Percentiles rank a stretch among this genome's conserved stretches.
Conservation (phyloP, 2,329 filamentous ascomycete species). For the Colletotrichum sp. region DNA sequence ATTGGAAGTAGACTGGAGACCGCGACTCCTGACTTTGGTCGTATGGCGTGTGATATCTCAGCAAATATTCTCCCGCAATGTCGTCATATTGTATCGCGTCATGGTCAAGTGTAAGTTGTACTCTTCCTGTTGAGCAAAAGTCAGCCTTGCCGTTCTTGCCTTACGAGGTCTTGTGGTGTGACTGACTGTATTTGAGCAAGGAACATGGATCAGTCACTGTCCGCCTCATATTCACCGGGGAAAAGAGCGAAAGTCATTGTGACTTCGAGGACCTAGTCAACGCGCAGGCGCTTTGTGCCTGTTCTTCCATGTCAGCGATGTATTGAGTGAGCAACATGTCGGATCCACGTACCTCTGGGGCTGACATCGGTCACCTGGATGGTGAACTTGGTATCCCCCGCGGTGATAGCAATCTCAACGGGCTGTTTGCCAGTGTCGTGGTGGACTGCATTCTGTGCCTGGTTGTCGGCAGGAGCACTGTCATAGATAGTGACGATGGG, state of each 20-base stretch:
- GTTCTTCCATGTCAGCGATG: background rate
- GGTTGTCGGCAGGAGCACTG: no score
- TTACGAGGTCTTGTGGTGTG: background rate
- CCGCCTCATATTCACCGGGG: background rate
- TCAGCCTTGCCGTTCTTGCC: background rate
- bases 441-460: no score
- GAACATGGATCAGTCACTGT: accelerated
- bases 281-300: background rate
- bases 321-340: no score
- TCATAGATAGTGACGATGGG: background rate
- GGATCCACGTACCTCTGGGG: background rate
- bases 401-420: background rate
- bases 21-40: background rate
- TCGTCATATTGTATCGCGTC: background rate
- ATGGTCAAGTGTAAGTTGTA: no score
- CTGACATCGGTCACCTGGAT: background rate
- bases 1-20: background rate
- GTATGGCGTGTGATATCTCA: background rate
- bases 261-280: no score
- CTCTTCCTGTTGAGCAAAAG: background rate
- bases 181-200: background rate
- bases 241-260: background rate
- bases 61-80: background rate
- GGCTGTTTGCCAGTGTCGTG: background rate
- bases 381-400: background rate